Evolutionary conservation across 169 alveolate genomes (phyloP).

Genomic region (Plasmodium cynomolgi): DNA sequence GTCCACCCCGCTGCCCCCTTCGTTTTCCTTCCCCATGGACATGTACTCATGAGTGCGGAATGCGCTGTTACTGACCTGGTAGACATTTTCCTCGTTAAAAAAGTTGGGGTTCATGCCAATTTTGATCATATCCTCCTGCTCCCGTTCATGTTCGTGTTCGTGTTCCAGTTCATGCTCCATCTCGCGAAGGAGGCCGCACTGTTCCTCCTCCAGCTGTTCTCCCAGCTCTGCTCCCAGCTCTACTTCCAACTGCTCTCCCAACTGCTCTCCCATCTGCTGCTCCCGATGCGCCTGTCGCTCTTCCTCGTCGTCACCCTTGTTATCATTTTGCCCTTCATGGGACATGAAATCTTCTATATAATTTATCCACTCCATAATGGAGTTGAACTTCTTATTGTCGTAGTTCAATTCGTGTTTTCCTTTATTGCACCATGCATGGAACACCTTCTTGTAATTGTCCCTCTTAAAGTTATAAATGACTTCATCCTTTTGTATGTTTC

Average conservation of each 20-base stretch:
- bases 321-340: conserved; percentile 2
- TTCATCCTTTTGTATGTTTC: conserved; percentile 49
- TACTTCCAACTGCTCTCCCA: neutral
- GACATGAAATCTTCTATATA: conserved; percentile 63
- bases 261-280: neutral
- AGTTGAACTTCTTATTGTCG: conserved; percentile 60
- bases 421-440: conserved; percentile 72
- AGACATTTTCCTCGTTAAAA: conserved; percentile 5
- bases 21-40: neutral
- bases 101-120: neutral
- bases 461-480: conserved; percentile 67
- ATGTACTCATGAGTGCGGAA: neutral
- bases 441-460: conserved; percentile 46
- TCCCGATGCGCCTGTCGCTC: neutral
- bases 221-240: neutral
- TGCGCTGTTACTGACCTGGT: neutral
- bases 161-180: neutral
- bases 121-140: neutral
- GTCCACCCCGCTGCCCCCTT: neutral
- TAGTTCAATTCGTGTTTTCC: conserved; percentile 71
- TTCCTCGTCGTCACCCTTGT: neutral
- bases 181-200: neutral
- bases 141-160: neutral
- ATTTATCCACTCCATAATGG: conserved; percentile 74
- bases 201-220: neutral